These are phyloP conservation scores for Brassica cretica DNA, from an alignment of 345 rosid genomes.

Conservation along the genomic window DNA sequence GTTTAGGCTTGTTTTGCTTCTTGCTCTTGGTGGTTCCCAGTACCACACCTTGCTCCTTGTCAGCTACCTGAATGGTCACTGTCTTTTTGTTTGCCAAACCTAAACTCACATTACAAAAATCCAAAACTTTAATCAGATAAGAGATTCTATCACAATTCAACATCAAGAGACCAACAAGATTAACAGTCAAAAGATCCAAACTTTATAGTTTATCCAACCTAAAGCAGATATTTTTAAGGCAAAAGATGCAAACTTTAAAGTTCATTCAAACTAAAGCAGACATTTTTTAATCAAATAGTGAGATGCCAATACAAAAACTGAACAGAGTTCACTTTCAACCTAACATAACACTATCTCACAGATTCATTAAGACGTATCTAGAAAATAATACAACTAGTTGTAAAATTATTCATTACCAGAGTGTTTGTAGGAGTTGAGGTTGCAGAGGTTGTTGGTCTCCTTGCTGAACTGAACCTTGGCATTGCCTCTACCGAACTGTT, in stretches of 20 bases:
- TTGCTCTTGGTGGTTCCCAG: conserved; percentile 64
- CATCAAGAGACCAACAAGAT: not conserved
- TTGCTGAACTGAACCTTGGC: conserved; percentile 67
- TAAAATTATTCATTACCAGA: conserved; percentile 44
- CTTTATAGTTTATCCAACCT: not conserved
- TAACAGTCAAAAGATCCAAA: not conserved
- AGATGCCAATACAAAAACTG: not conserved
- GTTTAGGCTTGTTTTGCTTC: conserved; percentile 67
- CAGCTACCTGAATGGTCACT: conserved; percentile 51
- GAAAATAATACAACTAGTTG: too few species aligned
- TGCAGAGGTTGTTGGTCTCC: conserved; percentile 72
- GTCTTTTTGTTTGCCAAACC: conserved; percentile 70
- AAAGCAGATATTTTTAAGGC: not conserved
- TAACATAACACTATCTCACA: too few species aligned
- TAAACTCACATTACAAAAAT: conserved; percentile 3
- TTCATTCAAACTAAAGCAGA: not conserved
- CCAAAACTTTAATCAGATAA: not conserved
- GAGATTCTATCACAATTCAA: not conserved
- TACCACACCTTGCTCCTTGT: conserved; percentile 50
- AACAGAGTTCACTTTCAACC: not conserved
- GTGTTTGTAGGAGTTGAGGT: conserved; percentile 76
- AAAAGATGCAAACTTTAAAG: not conserved
- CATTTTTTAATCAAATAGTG: not conserved
- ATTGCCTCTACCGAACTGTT: conserved; percentile 68
- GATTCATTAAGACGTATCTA: too few species aligned